A percentile compares a stretch with the other conserved stretches of the same genome.
phyloP scores from a whole-genome alignment of 2,329 filamentous ascomycete species.

The Exophiala phaeomuriformis region DNA sequence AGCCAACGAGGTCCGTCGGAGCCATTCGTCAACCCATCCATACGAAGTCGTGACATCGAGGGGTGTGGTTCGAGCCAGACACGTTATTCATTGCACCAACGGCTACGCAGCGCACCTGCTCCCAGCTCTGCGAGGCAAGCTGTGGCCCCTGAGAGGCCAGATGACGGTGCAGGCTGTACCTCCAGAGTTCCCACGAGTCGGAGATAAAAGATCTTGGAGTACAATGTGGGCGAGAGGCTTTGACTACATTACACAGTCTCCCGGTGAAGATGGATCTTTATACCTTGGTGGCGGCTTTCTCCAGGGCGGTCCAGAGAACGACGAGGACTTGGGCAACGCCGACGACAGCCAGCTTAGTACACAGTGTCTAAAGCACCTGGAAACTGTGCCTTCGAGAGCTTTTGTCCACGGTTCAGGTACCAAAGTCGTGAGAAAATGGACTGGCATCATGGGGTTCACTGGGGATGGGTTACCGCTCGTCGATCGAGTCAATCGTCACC shows the following conservation, averaged over 20 bases:
- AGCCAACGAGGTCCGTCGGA: constrained; percentile 13
- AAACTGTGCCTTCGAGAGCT: constrained; percentile 6
- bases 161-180: constrained; percentile 39
- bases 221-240: constrained; percentile 18
- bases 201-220: constrained; percentile 23
- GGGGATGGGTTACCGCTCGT: constrained; percentile 30
- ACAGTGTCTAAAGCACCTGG: constrained; percentile 17
- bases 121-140: constrained; percentile 33
- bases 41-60: constrained; percentile 34
- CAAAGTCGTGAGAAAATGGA: constrained; percentile 28
- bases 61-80: constrained; percentile 32
- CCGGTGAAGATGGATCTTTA: constrained; percentile 17
- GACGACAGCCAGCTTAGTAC: constrained; percentile 30
- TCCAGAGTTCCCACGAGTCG: constrained; percentile 25
- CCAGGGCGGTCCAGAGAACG: constrained; percentile 30
- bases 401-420: constrained; percentile 8
- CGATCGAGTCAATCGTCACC: constrained; percentile 20
- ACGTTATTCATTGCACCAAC: constrained; percentile 41
- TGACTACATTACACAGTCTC: constrained; percentile 24
- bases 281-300: constrained; percentile 19
- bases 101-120: constrained; percentile 38
- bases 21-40: constrained; percentile 17
- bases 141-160: constrained; percentile 37
- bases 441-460: constrained; percentile 31
- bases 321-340: constrained; percentile 32